These are phyloP conservation scores for Plasmodium ovale DNA, from an alignment of 169 alveolate genomes.

Conservation along the genomic window DNA sequence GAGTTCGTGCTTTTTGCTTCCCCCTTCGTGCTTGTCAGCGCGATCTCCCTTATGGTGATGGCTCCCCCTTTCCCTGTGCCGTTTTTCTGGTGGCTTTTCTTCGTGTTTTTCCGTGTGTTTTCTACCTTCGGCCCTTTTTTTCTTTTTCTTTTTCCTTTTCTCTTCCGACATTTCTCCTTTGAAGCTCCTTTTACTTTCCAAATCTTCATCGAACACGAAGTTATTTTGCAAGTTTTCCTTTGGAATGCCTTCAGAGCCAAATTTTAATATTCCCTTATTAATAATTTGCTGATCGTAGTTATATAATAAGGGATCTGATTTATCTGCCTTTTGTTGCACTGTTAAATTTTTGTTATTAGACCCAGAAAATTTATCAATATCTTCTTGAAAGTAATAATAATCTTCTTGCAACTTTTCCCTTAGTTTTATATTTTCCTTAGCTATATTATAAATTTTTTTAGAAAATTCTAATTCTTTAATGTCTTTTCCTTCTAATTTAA, in stretches of 20 bases:
- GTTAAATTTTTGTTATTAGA: slow-evolving; percentile 55
- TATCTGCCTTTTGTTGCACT: slow-evolving; percentile 40
- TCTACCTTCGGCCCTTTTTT: slow-evolving; percentile 48
- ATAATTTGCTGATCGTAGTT: slow-evolving; percentile 65
- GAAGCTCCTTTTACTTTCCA: slow-evolving; percentile 17
- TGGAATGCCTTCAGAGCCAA: slow-evolving; percentile 37
- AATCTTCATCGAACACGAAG: slow-evolving; percentile 39
- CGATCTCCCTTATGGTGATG: not conserved
- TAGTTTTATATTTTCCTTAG: slow-evolving; percentile 90
- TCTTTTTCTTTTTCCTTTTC: slow-evolving; percentile 25
- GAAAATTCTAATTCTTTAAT: slow-evolving; percentile 88
- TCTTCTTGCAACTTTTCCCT: slow-evolving; percentile 84
- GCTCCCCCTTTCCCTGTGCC: not conserved
- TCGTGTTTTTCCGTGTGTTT: not conserved
- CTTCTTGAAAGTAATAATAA: slow-evolving; percentile 88
- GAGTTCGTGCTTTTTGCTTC: not conserved
- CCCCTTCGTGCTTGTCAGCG: not conserved
- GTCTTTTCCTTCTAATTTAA: slow-evolving; percentile 79
- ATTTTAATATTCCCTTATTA: slow-evolving; percentile 63
- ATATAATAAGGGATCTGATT: slow-evolving; percentile 29
- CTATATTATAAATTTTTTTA: slow-evolving; percentile 89
- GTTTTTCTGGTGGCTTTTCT: not conserved
- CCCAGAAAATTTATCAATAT: slow-evolving; percentile 90
- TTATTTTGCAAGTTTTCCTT: slow-evolving; percentile 24
- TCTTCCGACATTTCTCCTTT: slow-evolving; percentile 42